phyloP scores from a whole-genome alignment of 352 stramenopile species.

The Globisporangium uncinulatum region DNA sequence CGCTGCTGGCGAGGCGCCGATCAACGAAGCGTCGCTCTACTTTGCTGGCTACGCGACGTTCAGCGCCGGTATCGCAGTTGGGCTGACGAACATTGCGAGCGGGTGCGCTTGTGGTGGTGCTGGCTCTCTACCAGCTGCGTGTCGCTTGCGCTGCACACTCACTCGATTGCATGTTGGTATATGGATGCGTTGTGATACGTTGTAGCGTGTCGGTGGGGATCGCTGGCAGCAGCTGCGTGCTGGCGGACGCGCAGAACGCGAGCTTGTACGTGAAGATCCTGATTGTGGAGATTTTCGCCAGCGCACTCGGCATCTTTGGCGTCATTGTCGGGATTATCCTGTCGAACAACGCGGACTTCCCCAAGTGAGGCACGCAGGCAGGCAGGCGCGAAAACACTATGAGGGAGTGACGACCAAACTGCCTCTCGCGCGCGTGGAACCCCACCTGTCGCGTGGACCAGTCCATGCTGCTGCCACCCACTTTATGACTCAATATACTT shows the following conservation, averaged over 20 bases:
- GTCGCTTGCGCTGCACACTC: background rate
- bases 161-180: background rate
- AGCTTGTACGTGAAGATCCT: constrained; percentile 99
- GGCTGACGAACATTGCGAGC: constrained; percentile 97
- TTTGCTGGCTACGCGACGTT: constrained; percentile 99
- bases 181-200: background rate
- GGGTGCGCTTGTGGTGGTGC: constrained; percentile 39
- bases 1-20: constrained; percentile 51
- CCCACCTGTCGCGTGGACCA: too few species aligned
- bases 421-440: too few species aligned
- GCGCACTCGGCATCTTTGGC: constrained; percentile 98
- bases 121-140: background rate
- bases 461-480: too few species aligned
- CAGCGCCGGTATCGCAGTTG: constrained; percentile 94
- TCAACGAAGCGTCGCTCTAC: constrained; percentile 81
- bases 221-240: constrained; percentile 95
- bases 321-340: constrained; percentile 99
- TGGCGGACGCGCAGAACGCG: constrained; percentile 98
- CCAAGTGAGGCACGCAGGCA: constrained; percentile 58
- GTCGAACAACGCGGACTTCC: constrained; percentile 95
- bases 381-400: too few species aligned
- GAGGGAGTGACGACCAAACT: too few species aligned
- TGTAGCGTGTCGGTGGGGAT: constrained; percentile 95
- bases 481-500: constrained; percentile 6
- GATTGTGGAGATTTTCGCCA: constrained; percentile 99